phyloP scores from a whole-genome alignment of 306 rosid species.

The Delonix regia region DNA sequence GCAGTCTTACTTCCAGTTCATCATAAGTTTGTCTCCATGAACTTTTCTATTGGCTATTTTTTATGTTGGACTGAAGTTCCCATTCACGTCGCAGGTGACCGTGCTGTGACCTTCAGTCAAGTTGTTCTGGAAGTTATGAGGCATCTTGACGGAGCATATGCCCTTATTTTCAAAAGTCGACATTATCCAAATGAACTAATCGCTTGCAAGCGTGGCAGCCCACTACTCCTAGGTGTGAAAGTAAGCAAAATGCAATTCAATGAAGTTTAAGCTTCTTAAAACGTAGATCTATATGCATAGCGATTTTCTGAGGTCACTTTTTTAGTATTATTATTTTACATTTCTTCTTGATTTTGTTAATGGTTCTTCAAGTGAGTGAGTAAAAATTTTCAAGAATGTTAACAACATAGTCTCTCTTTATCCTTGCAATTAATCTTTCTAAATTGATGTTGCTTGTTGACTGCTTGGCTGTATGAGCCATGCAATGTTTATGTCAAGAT shows the following conservation, averaged over 20 bases:
- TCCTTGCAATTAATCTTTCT: neutral
- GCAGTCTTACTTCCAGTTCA: neutral
- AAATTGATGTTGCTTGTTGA: neutral
- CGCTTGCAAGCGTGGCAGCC: conserved; percentile 99
- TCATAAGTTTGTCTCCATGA: neutral
- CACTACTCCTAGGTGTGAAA: conserved; percentile 89
- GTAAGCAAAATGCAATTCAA: conserved; percentile 54
- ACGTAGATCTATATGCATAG: neutral
- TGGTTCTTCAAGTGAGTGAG: conserved; percentile 26
- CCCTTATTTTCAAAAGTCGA: conserved; percentile 89
- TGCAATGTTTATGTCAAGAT: conserved; percentile 23
- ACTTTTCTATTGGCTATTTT: conserved; percentile 1
- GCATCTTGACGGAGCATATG: conserved; percentile 99
- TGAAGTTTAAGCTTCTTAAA: conserved; percentile 7
- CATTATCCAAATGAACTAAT: conserved; percentile 96
- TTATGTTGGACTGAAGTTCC: conserved; percentile 40
- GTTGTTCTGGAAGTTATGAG: conserved; percentile 98
- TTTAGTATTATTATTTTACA: conserved; percentile 7
- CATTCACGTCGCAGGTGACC: conserved; percentile 65
- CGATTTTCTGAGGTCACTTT: neutral
- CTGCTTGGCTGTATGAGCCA: conserved; percentile 5
- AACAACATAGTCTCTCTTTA: neutral
- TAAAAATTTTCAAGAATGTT: conserved; percentile 9
- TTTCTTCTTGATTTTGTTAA: neutral
- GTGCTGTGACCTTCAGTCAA: conserved; percentile 83